Evolutionary conservation across 495 filamentous ascomycete species (phyloP), one percentile per base, ranked within the genome.

Genomic region (Penicillium goetzii): DNA sequence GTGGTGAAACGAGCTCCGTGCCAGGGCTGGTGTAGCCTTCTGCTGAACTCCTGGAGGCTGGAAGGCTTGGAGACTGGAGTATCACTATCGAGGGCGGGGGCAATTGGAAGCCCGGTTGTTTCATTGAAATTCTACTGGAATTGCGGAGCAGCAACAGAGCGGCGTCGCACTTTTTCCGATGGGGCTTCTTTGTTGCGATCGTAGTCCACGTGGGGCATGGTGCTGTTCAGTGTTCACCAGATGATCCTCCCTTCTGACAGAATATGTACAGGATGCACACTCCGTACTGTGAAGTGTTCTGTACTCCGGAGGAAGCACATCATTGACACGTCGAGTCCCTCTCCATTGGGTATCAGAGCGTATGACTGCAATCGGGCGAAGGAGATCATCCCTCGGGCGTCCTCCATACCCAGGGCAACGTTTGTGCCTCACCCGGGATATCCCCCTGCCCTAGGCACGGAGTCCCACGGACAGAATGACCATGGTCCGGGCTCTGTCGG

Each of bases 1-100:
- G 60, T 70, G 65, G 60, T 70, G 62, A 70, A 60, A 70, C 64
- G 63, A 58, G 38, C 50, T 41, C 51, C 52, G 52, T 36, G 52
- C 30, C 52, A 12, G 32, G 52, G 19, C 30, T 36, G 52, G 28
- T 15, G 52, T 55, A 12, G 28, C 11, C 26, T 10, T 23, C n/a
- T 55, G 28, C 30, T 55, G 30, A 12, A 23, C 21, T 47, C 15
- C 19, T 23, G n/a, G 32, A 36, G 1, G 23, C 23, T 51, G 9
- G 23, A 6, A 5, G 25, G 23, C 4, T 17, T n/a, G 25, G 32
- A n/a, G 32, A 2, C 19, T 43, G 40, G 41, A 43, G 41, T 7
- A n/a, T n/a, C n/a, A n/a, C n/a, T 43, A 9, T 43, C 41, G 7
- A 43, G 19, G 41, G 41, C 41, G 41, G 41, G 41, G 41, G n/a